Base-by-base conservation (phyloP, 345 rosid species). In the Psidium friedrichsthalianum region DNA sequence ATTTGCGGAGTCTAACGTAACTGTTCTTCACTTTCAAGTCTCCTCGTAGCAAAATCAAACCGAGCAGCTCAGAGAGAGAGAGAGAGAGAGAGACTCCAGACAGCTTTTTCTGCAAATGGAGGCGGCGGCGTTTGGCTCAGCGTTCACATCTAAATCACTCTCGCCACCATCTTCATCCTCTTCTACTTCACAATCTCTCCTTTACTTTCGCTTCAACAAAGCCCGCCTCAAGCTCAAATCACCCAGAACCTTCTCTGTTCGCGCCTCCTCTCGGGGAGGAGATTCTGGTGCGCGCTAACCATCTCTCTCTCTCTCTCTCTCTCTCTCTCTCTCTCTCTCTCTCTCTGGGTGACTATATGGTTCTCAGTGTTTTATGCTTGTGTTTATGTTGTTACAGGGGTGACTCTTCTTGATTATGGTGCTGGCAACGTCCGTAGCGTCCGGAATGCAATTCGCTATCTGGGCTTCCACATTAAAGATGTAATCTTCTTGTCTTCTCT, bases 381-480 rank as follows among this genome's bases (percentile, higher is more conserved):
- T 15, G 55, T 69, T 42, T 82, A 27, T 89, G 64, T 54, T 29
- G 76, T 7, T 69, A 54, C 86, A 93, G 98, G 87, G 51, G 98
- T 97, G 86, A 96, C 98, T 52, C 84, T 97, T 92, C 98, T 97
- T 84, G 99, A 97, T 89, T 97, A 97, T 76, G 98, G 99, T 22
- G 98, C 98, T 64, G 98, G 98, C 82, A 97, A 97, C 87, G 98
- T 97, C 49, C 93, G 99, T 22, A 95, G 98, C 85, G 88, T 97
- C 29, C 91, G 98, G 49, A 97, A 95, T 86, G 98, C 98, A 27
- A 95, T 97, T 92, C 94, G 91, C 40, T 59, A 89, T 86, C 95
- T 97, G 16, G 98, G 99, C 3, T 95, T 92, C 87, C 88, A 89
- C 74, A 92, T 96, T 89, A 93, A 94, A 92, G 99, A 97, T 54